Conservation (phyloP, 2,329 filamentous ascomycete species). For the Penicillium nordicum region DNA sequence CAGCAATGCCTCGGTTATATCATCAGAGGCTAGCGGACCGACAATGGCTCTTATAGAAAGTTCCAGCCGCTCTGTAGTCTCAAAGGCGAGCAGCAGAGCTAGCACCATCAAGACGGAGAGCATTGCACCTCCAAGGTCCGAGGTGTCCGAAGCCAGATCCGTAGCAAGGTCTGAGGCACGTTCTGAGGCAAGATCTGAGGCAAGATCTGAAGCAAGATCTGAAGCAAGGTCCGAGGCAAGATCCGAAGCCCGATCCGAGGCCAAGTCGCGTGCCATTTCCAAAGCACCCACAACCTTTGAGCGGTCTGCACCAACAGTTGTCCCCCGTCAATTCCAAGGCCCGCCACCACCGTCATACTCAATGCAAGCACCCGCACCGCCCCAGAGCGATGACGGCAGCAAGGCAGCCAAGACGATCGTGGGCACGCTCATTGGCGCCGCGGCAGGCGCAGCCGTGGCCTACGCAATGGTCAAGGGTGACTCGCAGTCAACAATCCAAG, state of each 20-base stretch:
- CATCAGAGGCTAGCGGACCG: conserved; percentile 30
- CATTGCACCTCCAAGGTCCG: conserved; percentile 29
- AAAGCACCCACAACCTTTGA: conserved; percentile 26
- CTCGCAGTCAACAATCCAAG: conserved; percentile 23
- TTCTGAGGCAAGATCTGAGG: background rate
- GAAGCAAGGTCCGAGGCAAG: background rate
- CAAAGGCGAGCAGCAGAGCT: conserved; percentile 30
- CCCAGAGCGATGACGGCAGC: conserved; percentile 43
- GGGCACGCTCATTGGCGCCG: conserved; percentile 73
- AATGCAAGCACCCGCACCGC: conserved; percentile 24
- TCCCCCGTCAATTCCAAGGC: conserved; percentile 22
- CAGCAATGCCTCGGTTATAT: conserved; percentile 24
- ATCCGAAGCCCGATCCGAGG: background rate
- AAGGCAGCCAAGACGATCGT: conserved; percentile 60
- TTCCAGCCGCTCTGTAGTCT: conserved; percentile 34
- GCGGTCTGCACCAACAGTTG: conserved; percentile 20
- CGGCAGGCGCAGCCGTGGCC: conserved; percentile 70
- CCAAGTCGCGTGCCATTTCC: conserved; percentile 27
- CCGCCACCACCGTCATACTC: conserved; percentile 25
- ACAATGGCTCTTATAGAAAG: conserved; percentile 38
- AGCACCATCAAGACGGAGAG: conserved; percentile 30
- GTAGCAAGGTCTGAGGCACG: background rate
- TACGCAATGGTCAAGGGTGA: conserved; percentile 70
- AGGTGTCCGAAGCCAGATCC: conserved; percentile 6
- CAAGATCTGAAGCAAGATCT: background rate